A percentile compares a stretch with the other conserved stretches of the same genome.
These are phyloP conservation scores for Myriosclerotinia duriaeana DNA, from an alignment of 2,329 filamentous ascomycete genomes.

Conservation along the genomic window DNA sequence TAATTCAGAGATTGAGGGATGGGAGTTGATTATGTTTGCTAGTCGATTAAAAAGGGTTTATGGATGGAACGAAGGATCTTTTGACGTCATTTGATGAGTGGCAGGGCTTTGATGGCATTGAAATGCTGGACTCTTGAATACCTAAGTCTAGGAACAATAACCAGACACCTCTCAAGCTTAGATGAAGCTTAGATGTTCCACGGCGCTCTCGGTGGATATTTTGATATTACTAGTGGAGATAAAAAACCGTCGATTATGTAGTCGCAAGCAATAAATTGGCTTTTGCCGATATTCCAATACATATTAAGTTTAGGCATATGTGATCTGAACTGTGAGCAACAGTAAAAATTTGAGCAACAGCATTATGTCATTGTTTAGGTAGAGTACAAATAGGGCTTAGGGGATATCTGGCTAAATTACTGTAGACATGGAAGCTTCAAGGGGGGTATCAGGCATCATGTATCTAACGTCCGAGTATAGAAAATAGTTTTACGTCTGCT, in stretches of 20 bases:
- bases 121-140: neutral
- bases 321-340: neutral
- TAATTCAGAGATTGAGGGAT: constrained; percentile 17
- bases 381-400: no score
- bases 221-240: neutral
- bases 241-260: neutral
- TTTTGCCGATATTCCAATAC: no score
- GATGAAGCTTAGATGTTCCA: no score
- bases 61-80: constrained; percentile 11
- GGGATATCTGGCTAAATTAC: neutral
- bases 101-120: neutral
- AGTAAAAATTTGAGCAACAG: no score
- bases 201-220: neutral
- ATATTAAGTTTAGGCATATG: neutral
- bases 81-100: neutral
- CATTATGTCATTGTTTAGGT: no score
- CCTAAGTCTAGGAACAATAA: no score
- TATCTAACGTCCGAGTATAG: no score
- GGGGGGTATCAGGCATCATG: no score
- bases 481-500: no score
- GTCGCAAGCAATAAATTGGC: neutral
- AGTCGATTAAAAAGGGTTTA: constrained; percentile 22
- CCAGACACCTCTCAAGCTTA: no score
- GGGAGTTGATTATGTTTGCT: constrained; percentile 14
- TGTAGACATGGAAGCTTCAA: neutral